These are phyloP conservation scores for Phytophthora sp. DNA, from an alignment of 352 stramenopile species.

Conservation along the genomic window DNA sequence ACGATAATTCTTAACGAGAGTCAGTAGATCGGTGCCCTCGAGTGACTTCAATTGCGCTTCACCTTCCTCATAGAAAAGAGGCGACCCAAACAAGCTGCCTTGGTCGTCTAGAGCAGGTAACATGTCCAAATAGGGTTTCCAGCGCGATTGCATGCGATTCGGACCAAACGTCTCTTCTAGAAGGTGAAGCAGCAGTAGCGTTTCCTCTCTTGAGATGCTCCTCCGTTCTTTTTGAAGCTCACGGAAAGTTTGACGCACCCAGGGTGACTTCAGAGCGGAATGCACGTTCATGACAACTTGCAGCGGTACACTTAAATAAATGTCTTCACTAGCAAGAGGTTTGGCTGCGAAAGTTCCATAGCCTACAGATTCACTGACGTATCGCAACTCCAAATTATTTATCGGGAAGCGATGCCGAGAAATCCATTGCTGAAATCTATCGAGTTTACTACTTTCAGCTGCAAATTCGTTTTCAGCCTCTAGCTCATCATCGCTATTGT, in stretches of 20 bases:
- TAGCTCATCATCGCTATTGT: neutral
- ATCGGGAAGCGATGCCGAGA: constrained; percentile 32
- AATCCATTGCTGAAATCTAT: constrained; percentile 61
- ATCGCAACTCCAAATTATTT: constrained; percentile 66
- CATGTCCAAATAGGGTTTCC: constrained; percentile 89
- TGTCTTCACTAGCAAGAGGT: constrained; percentile 50
- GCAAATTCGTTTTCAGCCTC: neutral
- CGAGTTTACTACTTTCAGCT: constrained; percentile 12
- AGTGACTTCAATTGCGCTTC: constrained; percentile 64
- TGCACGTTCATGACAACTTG: constrained; percentile 71
- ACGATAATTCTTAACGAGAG: constrained; percentile 46
- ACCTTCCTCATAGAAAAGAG: constrained; percentile 54
- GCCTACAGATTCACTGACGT: constrained; percentile 53
- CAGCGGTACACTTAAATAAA: constrained; percentile 84
- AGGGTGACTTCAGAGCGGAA: constrained; percentile 56
- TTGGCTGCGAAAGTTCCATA: constrained; percentile 75
- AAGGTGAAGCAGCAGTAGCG: constrained; percentile 77
- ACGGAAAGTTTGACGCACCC: constrained; percentile 41
- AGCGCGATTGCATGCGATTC: constrained; percentile 43
- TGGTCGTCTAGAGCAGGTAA: constrained; percentile 50
- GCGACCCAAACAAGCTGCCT: constrained; percentile 29
- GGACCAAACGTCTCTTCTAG: constrained; percentile 84
- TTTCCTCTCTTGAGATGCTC: constrained; percentile 41
- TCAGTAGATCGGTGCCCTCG: constrained; percentile 46
- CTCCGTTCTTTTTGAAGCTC: constrained; percentile 13